Conservation (phyloP, 352 stramenopile genomes). For the Pythium volutum region DNA sequence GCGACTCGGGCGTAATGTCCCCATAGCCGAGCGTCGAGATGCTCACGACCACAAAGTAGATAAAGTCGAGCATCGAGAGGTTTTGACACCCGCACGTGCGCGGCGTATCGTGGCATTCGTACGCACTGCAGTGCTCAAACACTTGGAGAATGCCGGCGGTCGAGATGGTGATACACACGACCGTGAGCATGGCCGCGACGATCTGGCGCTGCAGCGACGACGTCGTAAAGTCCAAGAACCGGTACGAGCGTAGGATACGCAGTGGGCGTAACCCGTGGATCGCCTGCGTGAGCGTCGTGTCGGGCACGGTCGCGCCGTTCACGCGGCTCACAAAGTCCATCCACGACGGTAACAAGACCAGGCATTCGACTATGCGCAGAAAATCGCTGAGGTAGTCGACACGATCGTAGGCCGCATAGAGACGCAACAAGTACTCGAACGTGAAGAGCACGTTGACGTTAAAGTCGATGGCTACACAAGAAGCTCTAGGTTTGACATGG, state of each 20-base stretch:
- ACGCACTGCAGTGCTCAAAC: constrained; percentile 47
- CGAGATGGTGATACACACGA: constrained; percentile 69
- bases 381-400: constrained; percentile 52
- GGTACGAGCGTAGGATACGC: constrained; percentile 67
- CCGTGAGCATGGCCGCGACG: constrained; percentile 52
- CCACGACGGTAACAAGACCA: constrained; percentile 67
- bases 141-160: constrained; percentile 67
- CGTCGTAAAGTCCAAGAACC: constrained; percentile 67
- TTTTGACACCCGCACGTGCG: constrained; percentile 44
- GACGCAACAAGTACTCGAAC: constrained; percentile 53
- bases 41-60: constrained; percentile 85
- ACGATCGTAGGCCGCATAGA: constrained; percentile 65
- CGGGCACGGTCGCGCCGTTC: background rate
- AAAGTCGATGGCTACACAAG: constrained; percentile 51
- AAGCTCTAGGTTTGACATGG: no score
- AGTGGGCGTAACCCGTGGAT: constrained; percentile 52
- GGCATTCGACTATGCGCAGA: constrained; percentile 53
- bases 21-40: constrained; percentile 85
- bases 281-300: constrained; percentile 13
- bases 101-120: constrained; percentile 11
- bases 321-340: constrained; percentile 18
- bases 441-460: constrained; percentile 66
- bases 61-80: constrained; percentile 64
- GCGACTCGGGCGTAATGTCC: constrained; percentile 68
- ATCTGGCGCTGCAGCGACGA: constrained; percentile 74